phyloP scores from a whole-genome alignment of 768 basidiomycete genomes.

The Lactarius deliciosus region DNA sequence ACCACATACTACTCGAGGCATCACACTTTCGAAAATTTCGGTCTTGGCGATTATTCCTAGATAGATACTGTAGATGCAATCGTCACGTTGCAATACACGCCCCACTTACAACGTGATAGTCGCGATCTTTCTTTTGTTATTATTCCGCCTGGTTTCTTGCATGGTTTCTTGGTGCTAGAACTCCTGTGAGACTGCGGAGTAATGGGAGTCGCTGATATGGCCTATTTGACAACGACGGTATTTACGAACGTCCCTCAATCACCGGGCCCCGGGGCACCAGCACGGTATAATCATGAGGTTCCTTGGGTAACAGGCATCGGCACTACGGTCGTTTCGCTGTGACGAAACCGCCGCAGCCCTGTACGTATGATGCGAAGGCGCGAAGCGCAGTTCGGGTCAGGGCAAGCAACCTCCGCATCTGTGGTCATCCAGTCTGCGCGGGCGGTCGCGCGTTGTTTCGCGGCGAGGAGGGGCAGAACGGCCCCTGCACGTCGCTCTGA shows the following conservation, averaged over 20 bases:
- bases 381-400: conserved; percentile 64
- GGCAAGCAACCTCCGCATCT: conserved; percentile 63
- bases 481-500: conserved; percentile 41
- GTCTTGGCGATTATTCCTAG: too few relatives aligned
- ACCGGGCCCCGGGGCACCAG: not conserved
- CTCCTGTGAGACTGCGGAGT: not conserved
- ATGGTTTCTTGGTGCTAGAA: too few relatives aligned
- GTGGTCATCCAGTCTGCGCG: conserved; percentile 52
- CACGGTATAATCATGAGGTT: not conserved
- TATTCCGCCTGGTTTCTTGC: not conserved
- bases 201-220: not conserved
- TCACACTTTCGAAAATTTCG: too few relatives aligned
- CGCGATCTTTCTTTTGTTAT: not conserved
- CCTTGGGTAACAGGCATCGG: conserved; percentile 32
- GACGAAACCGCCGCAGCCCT: conserved; percentile 52
- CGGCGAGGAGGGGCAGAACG: conserved; percentile 64
- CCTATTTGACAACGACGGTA: not conserved
- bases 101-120: not conserved
- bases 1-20: too few relatives aligned
- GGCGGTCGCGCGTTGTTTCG: conserved; percentile 56
- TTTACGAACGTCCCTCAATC: not conserved
- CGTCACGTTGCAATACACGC: too few relatives aligned
- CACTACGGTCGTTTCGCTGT: conserved; percentile 54
- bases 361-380: conserved; percentile 51
- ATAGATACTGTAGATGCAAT: too few relatives aligned